phyloP scores from a whole-genome alignment of 345 rosid genomes.

The Eucalyptus decipiens region DNA sequence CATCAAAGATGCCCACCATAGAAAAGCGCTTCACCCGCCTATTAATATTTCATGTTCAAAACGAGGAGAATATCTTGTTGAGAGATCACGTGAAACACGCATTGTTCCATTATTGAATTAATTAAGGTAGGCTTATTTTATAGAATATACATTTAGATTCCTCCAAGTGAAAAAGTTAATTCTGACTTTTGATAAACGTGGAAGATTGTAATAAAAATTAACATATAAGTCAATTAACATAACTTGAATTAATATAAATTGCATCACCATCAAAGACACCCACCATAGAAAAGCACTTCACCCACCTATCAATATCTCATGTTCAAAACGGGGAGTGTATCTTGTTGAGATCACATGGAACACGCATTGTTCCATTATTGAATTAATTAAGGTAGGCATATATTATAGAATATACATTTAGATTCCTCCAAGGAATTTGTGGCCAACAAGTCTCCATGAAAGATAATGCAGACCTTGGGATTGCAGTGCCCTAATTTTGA shows the following conservation, averaged over 20 bases:
- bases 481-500: background rate
- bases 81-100: background rate
- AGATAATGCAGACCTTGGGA: background rate
- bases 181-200: background rate
- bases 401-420: no score
- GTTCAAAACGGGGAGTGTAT: no score
- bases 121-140: background rate
- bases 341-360: background rate
- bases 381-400: background rate
- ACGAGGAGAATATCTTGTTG: background rate
- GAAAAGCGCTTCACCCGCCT: background rate
- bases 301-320: no score
- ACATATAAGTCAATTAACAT: background rate
- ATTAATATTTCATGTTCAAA: background rate
- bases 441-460: background rate
- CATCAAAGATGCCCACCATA: background rate
- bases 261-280: background rate
- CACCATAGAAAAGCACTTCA: background rate
- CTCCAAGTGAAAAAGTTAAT: background rate
- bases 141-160: no score
- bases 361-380: rapidly evolving
- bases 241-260: background rate
- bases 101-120: background rate
- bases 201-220: background rate
- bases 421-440: background rate